phyloP scores from a whole-genome alignment of 78 protist species.

The Acrasis kona region DNA sequence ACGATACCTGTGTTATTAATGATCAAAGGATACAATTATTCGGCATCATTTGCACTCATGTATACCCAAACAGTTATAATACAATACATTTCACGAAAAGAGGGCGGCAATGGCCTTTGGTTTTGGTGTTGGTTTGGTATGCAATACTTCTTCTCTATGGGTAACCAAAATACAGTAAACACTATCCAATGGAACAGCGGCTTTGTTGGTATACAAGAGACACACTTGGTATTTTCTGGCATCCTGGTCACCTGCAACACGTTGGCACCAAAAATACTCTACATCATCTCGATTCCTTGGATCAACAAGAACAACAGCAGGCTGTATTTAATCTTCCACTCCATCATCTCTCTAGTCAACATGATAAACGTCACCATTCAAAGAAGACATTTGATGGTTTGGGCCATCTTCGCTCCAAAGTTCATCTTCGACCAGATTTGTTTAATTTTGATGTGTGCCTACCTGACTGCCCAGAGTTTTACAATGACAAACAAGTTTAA shows the following conservation, averaged over 20 bases:
- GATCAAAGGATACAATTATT: neutral
- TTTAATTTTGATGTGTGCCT: neutral
- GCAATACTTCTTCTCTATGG: neutral
- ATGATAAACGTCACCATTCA: neutral
- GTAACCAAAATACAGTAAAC: neutral
- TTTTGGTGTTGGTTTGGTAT: neutral
- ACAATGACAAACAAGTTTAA: no score
- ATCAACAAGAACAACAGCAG: neutral
- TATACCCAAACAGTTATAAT: neutral
- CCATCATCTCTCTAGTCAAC: neutral
- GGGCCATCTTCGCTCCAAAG: conserved; percentile 13
- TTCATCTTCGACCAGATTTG: neutral
- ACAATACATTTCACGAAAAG: neutral
- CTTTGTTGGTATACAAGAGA: neutral
- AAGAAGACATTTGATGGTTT: conserved; percentile 11
- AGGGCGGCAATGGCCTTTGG: neutral
- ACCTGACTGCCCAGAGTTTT: no score
- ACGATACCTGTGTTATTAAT: neutral
- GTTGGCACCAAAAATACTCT: neutral
- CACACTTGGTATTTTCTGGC: neutral
- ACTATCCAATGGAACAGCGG: conserved; percentile 7
- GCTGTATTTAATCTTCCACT: neutral
- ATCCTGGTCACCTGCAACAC: neutral
- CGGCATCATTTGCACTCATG: neutral
- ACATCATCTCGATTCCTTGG: neutral